phyloP scores from a whole-genome alignment of 352 stramenopile species.

The Phytophthora ohioensis region DNA sequence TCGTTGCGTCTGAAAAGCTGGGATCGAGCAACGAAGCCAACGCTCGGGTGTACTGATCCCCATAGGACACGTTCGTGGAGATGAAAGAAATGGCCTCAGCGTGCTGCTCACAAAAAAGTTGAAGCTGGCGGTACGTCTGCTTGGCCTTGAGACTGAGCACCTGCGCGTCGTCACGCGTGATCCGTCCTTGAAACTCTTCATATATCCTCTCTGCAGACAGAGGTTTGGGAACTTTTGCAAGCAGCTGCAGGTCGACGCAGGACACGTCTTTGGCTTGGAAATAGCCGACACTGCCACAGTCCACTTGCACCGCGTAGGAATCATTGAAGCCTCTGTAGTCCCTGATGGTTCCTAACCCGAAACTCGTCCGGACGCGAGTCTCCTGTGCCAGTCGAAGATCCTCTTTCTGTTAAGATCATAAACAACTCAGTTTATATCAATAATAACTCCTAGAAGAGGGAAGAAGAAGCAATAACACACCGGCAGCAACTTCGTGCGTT shows the following conservation, averaged over 20 bases:
- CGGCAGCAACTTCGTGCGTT: slow-evolving; percentile 45
- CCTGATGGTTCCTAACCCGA: slow-evolving; percentile 33
- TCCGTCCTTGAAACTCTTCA: slow-evolving; percentile 70
- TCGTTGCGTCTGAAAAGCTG: slow-evolving; percentile 64
- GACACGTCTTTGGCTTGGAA: slow-evolving; percentile 58
- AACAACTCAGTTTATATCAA: not conserved
- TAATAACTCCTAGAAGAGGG: not conserved
- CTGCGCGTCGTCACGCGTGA: slow-evolving; percentile 66
- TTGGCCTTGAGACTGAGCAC: slow-evolving; percentile 61
- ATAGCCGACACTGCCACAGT: slow-evolving; percentile 41
- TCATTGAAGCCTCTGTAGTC: slow-evolving; percentile 39
- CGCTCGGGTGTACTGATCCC: slow-evolving; percentile 70
- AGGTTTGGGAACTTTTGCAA: slow-evolving; percentile 74
- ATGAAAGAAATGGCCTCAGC: slow-evolving; percentile 79
- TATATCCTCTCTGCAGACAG: slow-evolving; percentile 72
- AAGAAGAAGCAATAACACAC: slow-evolving; percentile 23
- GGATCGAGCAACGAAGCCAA: slow-evolving; percentile 70
- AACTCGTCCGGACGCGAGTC: slow-evolving; percentile 39
- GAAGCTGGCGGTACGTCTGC: slow-evolving; percentile 61
- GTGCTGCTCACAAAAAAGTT: slow-evolving; percentile 76
- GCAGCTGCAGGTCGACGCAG: slow-evolving; percentile 73
- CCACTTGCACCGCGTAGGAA: slow-evolving; percentile 49
- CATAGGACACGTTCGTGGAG: slow-evolving; percentile 74
- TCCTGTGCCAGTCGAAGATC: slow-evolving; percentile 39
- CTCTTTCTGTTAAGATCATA: slow-evolving; percentile 23